Evolutionary conservation across 352 stramenopile species (phyloP).

Genomic region (Nothophytophthora sp.): DNA sequence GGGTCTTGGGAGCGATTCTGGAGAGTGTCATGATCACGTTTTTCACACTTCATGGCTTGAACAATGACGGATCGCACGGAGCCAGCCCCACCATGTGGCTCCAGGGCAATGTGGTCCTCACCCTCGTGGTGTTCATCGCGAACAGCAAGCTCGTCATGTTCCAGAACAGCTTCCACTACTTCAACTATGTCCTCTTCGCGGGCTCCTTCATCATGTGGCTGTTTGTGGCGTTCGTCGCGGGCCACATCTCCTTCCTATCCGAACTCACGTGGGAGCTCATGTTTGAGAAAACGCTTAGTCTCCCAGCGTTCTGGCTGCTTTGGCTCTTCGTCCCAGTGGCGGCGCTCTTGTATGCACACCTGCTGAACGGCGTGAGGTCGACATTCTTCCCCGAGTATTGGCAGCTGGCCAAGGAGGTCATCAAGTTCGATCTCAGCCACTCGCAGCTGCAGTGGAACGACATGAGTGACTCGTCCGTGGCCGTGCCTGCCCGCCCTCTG

Average conservation of each 20-base stretch:
- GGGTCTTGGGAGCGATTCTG: constrained; percentile 68
- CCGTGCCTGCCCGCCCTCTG: constrained; percentile 33
- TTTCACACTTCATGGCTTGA: constrained; percentile 42
- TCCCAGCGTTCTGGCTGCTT: constrained; percentile 58
- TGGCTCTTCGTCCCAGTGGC: constrained; percentile 55
- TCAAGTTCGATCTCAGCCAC: constrained; percentile 65
- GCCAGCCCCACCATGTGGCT: constrained; percentile 71
- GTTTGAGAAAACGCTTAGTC: constrained; percentile 61
- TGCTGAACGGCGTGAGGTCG: constrained; percentile 56
- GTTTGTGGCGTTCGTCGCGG: constrained; percentile 55
- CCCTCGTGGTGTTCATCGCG: constrained; percentile 70
- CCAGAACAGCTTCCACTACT: constrained; percentile 70
- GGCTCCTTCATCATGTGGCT: constrained; percentile 71
- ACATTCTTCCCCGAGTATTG: constrained; percentile 76
- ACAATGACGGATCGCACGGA: constrained; percentile 37
- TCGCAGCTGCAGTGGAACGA: constrained; percentile 66
- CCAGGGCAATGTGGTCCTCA: constrained; percentile 81
- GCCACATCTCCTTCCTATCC: constrained; percentile 50
- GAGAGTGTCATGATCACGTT: constrained; percentile 79
- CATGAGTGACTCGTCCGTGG: constrained; percentile 52
- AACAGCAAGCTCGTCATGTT: constrained; percentile 83
- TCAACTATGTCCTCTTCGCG: constrained; percentile 71
- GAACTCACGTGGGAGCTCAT: constrained; percentile 79
- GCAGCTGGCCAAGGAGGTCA: constrained; percentile 75
- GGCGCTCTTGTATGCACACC: constrained; percentile 50